Conservation (phyloP, 148 eudicot genomes). For the Silene conica region DNA sequence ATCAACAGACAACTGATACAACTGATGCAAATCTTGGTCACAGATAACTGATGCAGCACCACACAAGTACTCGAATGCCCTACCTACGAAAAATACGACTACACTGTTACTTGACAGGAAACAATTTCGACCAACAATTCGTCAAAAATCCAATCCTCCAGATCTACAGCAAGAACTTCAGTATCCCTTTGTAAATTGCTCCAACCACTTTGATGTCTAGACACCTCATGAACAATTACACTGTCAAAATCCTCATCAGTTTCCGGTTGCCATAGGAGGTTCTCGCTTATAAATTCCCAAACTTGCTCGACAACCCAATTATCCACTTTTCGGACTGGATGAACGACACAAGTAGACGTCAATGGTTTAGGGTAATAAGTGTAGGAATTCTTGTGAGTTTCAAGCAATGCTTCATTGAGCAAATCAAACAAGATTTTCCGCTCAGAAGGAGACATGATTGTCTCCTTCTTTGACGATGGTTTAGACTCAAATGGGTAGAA, state of each 20-base stretch:
- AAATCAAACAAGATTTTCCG: constrained; percentile 59
- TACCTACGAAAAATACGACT: neutral
- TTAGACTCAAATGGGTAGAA: constrained; percentile 40
- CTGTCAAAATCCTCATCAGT: constrained; percentile 32
- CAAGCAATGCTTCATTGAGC: constrained; percentile 54
- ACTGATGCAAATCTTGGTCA: too few species aligned
- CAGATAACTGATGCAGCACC: too few species aligned
- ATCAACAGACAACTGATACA: too few species aligned
- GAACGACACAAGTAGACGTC: constrained; percentile 44
- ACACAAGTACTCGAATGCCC: neutral
- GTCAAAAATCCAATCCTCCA: constrained; percentile 59
- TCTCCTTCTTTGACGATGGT: constrained; percentile 19
- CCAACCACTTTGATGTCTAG: constrained; percentile 50
- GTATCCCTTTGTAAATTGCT: constrained; percentile 66
- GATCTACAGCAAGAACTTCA: constrained; percentile 50
- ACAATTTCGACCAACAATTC: constrained; percentile 52
- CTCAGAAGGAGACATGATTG: constrained; percentile 10
- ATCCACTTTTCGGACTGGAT: constrained; percentile 31
- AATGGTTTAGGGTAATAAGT: constrained; percentile 63
- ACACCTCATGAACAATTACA: constrained; percentile 42
- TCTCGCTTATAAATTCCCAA: constrained; percentile 35
- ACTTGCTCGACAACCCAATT: constrained; percentile 42
- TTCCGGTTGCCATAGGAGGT: constrained; percentile 29
- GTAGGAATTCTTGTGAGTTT: constrained; percentile 45
- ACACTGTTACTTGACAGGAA: neutral